Evolutionary conservation across 192 early-diverging fungal genomes (phyloP).

Genomic region (Allomyces macrogynus): DNA sequence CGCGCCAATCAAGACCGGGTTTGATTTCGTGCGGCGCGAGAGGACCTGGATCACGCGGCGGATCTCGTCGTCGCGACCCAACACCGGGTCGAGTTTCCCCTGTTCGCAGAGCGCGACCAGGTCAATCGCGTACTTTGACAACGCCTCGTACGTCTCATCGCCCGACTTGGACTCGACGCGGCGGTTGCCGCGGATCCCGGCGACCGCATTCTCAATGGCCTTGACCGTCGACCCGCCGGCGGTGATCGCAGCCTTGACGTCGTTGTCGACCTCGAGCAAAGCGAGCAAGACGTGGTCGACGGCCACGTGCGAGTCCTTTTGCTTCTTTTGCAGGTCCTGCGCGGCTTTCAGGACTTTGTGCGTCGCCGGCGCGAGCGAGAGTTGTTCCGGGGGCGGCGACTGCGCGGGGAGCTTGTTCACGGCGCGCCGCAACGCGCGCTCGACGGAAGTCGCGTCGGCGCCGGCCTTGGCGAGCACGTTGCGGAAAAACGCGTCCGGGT

Average conservation of each 20-base stretch:
- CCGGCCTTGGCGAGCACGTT: constrained; percentile 66
- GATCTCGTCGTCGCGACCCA: constrained; percentile 93
- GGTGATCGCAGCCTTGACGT: constrained; percentile 33
- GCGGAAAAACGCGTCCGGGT: constrained; percentile 58
- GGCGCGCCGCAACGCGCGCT: constrained; percentile 56
- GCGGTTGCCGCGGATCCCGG: constrained; percentile 53
- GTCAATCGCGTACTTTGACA: constrained; percentile 86
- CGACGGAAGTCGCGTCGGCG: constrained; percentile 47
- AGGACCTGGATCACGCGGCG: constrained; percentile 85
- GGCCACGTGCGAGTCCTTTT: constrained; percentile 74
- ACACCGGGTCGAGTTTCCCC: constrained; percentile 90
- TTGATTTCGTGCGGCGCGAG: constrained; percentile 72
- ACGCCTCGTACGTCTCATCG: constrained; percentile 75
- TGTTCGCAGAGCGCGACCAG: constrained; percentile 56
- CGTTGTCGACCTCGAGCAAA: constrained; percentile 38
- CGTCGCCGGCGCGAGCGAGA: constrained; percentile 40
- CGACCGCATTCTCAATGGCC: constrained; percentile 51
- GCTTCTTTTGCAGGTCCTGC: constrained; percentile 58
- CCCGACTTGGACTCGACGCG: constrained; percentile 69
- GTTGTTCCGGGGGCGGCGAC: constrained; percentile 57
- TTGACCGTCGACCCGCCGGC: constrained; percentile 48
- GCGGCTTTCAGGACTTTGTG: constrained; percentile 47
- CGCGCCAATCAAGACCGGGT: constrained; percentile 71
- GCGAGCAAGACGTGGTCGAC: constrained; percentile 82
- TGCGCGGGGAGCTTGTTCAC: constrained; percentile 66